phyloP scores from a whole-genome alignment of 108 stramenopile genomes.

The Seminavis robusta region DNA sequence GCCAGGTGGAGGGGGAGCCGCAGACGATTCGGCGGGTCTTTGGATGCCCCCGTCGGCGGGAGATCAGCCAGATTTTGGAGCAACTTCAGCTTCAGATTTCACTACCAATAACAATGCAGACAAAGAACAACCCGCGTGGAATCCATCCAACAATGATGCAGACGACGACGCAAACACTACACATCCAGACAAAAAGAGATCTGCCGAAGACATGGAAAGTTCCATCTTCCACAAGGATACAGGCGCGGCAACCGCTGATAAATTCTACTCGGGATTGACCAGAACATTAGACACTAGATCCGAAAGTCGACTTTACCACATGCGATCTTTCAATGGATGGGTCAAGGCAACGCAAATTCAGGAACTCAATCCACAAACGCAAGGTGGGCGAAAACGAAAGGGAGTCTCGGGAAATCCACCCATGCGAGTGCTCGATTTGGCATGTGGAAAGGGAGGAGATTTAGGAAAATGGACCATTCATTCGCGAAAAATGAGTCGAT shows the following conservation, averaged over 20 bases:
- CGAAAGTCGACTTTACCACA: conserved; percentile 90
- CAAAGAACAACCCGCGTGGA: conserved; percentile 4
- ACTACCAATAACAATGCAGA: neutral
- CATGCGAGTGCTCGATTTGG: conserved; percentile 90
- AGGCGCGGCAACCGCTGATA: conserved; percentile 84
- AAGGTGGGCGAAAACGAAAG: conserved; percentile 24
- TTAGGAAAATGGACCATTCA: conserved; percentile 88
- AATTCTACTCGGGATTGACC: conserved; percentile 75
- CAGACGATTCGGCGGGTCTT: neutral
- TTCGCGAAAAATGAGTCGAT: conserved; percentile 65
- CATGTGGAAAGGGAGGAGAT: conserved; percentile 99
- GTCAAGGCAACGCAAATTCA: conserved; percentile 93
- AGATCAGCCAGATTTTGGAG: no score
- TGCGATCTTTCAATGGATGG: conserved; percentile 97
- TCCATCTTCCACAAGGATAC: conserved; percentile 59
- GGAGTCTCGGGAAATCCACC: no score
- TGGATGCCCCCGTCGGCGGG: no score
- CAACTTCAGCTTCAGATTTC: neutral
- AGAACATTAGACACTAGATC: conserved; percentile 68
- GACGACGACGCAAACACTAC: conserved; percentile 3
- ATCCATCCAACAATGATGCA: conserved; percentile 3
- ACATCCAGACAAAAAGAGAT: conserved; percentile 1
- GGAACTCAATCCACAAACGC: conserved; percentile 49
- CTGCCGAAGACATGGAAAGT: conserved; percentile 12
- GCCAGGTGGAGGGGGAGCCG: conserved; percentile 10